Evolutionary conservation across 108 stramenopile species (phyloP), one percentile per base, ranked within the genome.

Genomic region (Skeletonema grethae): DNA sequence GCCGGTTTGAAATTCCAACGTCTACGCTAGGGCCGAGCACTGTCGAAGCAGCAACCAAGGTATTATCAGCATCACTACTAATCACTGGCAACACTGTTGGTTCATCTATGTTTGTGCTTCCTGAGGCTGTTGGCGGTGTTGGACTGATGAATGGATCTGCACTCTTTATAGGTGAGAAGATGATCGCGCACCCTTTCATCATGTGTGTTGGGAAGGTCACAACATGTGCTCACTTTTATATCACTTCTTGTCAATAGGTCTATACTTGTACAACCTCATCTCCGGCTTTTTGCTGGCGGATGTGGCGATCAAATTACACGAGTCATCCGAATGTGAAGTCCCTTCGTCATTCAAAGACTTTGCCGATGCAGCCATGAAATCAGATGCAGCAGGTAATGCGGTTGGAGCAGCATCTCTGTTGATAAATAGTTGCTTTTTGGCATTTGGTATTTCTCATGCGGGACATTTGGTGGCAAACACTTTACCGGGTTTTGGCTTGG

Each of bases 11-110:
- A 7, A 8, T 29, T 53, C 41, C 36, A 9, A 13, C 4, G n/a
- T n/a, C n/a, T n/a, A n/a, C n/a, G 12, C 15, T 18, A 13, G 64
- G 43, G 13, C 31, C 22, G 13, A 18, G 34, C 38, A 41, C 36
- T n/a, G 10, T 67, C 24, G 70, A 67, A 3, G 50, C 57, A 11
- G 46, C 57, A 2, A 36, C 50, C 18, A 53, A 66, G 35, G 82
- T 87, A 5, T 28, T 85, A 41, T 84, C 82, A 9, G 77, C 92
- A 25, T 76, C 89, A 13, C 38, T 90, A 4, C 62, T 93, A 41
- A 79, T 93, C 9, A 90, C 89, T 5, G 82, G 85, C 18, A 93
- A 93, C 65, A 90, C 92, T 7, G 86, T 93, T n/a, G 92, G 92
- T 12, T 88, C 90, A 7, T 64, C 83, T 9, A 82, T 83, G 70